These are phyloP conservation scores for Colletotrichum phormii DNA, from an alignment of 2,329 filamentous ascomycete genomes.

Conservation along the genomic window DNA sequence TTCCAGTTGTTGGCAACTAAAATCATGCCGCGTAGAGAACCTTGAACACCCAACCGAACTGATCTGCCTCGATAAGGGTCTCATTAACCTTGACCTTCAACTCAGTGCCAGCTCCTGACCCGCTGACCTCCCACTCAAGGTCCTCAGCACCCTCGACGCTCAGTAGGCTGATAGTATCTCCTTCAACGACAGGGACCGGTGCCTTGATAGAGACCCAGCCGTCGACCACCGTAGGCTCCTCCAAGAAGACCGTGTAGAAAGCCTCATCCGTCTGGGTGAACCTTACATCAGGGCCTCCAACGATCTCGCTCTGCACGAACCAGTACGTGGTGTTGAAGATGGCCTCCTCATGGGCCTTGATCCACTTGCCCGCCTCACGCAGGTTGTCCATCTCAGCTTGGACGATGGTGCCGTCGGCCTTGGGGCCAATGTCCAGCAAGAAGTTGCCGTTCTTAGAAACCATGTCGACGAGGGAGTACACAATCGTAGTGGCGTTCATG, in stretches of 20 bases:
- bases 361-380: slow-evolving; percentile 64
- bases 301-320: slow-evolving; percentile 58
- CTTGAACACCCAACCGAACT: slow-evolving; percentile 52
- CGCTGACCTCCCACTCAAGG: slow-evolving; percentile 2
- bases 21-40: slow-evolving; percentile 36
- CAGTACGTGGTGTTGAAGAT: slow-evolving; percentile 69
- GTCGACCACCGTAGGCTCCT: slow-evolving; percentile 48
- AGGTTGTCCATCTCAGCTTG: slow-evolving; percentile 60
- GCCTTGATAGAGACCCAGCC: slow-evolving; percentile 52
- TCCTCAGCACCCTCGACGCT: slow-evolving; percentile 51
- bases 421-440: slow-evolving; percentile 66
- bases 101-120: slow-evolving; percentile 38
- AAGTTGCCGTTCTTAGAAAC: slow-evolving; percentile 68
- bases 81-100: slow-evolving; percentile 39
- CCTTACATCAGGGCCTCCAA: slow-evolving; percentile 48
- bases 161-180: slow-evolving; percentile 54
- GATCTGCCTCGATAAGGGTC: slow-evolving; percentile 47
- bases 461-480: slow-evolving; percentile 63
- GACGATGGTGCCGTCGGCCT: slow-evolving; percentile 65
- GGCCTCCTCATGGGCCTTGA: slow-evolving; percentile 63
- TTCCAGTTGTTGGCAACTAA: neutral
- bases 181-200: slow-evolving; percentile 58
- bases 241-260: slow-evolving; percentile 63
- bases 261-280: slow-evolving; percentile 65
- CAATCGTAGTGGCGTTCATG: slow-evolving; percentile 62